Evolutionary conservation across 225 moss, liverwort and hornwort species (phyloP).

Genomic region (Takakia lepidozioides): DNA sequence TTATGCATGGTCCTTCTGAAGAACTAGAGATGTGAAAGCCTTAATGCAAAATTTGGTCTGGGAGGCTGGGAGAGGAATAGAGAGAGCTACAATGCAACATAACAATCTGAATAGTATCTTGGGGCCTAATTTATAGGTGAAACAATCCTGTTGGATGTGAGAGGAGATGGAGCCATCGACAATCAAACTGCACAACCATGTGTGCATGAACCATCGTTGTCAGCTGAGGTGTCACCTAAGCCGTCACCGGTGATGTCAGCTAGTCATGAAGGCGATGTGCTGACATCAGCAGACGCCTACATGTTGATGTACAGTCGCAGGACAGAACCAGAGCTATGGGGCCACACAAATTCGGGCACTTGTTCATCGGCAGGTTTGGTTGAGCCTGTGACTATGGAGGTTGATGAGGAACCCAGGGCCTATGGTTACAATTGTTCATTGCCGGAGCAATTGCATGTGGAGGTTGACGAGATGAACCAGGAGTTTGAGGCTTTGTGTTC

Average conservation of each 20-base stretch:
- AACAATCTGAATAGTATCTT: too few species aligned
- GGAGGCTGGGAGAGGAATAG: too few species aligned
- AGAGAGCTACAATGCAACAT: too few species aligned
- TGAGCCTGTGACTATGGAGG: slow-evolving; percentile 40
- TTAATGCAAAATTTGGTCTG: too few species aligned
- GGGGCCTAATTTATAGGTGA: slow-evolving; percentile 25
- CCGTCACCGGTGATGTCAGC: slow-evolving; percentile 13
- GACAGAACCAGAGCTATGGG: slow-evolving; percentile 32
- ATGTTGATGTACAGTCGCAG: slow-evolving; percentile 92
- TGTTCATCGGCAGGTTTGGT: slow-evolving; percentile 10
- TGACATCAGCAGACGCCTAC: slow-evolving; percentile 98
- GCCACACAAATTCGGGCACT: slow-evolving; percentile 13
- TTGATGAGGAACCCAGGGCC: slow-evolving; percentile 25
- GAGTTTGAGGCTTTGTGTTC: slow-evolving; percentile 59
- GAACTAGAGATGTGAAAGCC: too few species aligned
- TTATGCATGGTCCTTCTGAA: too few species aligned
- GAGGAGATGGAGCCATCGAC: slow-evolving; percentile 40
- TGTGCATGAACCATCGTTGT: slow-evolving; percentile 33
- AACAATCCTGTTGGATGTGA: slow-evolving; percentile 30
- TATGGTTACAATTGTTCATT: slow-evolving; percentile 37
- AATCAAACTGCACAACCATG: slow-evolving; percentile 27
- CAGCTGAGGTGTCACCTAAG: slow-evolving; percentile 24
- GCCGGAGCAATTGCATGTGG: slow-evolving; percentile 71
- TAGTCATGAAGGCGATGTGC: slow-evolving; percentile 36
- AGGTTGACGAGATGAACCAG: slow-evolving; percentile 89